Evolutionary conservation across 1,284 basidiomycete species (phyloP), one percentile per base, ranked within the genome.

Genomic region (Malassezia equina): DNA sequence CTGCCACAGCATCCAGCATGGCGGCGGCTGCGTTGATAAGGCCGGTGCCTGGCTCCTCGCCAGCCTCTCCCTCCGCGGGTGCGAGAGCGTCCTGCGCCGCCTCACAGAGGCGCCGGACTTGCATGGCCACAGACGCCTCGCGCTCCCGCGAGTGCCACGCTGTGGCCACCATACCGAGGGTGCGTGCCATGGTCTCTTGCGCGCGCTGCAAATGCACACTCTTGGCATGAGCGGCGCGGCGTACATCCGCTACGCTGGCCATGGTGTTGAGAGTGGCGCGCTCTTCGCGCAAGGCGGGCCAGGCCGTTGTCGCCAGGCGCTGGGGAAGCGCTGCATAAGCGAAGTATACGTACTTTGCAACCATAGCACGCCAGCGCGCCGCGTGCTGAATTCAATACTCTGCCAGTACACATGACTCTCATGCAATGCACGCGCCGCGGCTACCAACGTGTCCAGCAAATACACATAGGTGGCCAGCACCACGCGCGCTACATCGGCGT

Each of bases 341-440:
- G 12, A 8, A 11, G 17, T 11, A 2, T 23, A 51, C 43, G 32
- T 57, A 29, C 52, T 55, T 19, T 56, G 54, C 1, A 33, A 32
- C 52, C 42, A 57, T 28, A 31, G 36, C 34, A 44, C 21, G 19
- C 34, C 43, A 12, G 24, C 41, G 21, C 41, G 51, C 45, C 8
- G 28, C 31, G 21, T 51, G 21, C 24, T 42, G 11, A 7, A 4
- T 3, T 45, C 15, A 8, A 56, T 25, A 1, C 40, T 24, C 17
- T 15, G 12, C 54, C 54, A 56, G 45, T 51, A 56, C 32, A 36
- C 25, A 17, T 39, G n/a, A 7, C 42, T 43, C 23, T 56, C 48
- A 15, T 46, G 27, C 34, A 51, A 15, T 7, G 43, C 27, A 2
- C 28, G 9, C 21, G 54, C 44, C 8, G 17, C 49, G 3, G 36